Evolutionary conservation across 169 alveolate species (phyloP).

Genomic region (Babesia bigemina): DNA sequence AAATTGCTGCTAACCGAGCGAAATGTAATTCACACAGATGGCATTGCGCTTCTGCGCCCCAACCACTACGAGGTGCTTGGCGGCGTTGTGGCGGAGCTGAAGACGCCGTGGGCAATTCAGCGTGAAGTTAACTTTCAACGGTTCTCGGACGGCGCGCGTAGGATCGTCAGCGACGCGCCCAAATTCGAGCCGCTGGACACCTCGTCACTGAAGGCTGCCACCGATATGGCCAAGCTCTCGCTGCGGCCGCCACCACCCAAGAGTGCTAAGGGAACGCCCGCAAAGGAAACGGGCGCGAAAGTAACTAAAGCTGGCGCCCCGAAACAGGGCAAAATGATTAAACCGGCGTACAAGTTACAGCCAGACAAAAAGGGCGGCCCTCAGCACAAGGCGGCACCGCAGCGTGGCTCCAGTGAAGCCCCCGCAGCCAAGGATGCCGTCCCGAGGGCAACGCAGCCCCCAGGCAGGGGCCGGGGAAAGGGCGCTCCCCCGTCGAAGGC

Average conservation of each 20-base stretch:
- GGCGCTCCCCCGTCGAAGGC: no score
- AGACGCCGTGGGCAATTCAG: constrained; percentile 20
- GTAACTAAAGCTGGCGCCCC: not conserved
- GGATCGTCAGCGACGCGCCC: constrained; percentile 11
- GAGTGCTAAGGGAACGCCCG: not conserved
- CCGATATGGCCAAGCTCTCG: not conserved
- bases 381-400: not conserved
- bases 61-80: constrained; percentile 16
- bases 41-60: constrained; percentile 11
- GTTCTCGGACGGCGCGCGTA: not conserved
- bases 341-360: not conserved
- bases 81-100: constrained; percentile 8
- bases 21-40: not conserved
- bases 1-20: constrained; percentile 26
- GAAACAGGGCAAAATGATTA: not conserved
- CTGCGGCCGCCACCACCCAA: not conserved
- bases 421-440: not conserved
- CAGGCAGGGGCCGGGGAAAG: no score
- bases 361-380: not conserved
- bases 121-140: constrained; percentile 31
- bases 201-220: not conserved
- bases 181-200: constrained; percentile 28
- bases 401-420: not conserved
- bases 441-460: not conserved
- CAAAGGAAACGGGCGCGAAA: not conserved